These are phyloP conservation scores for Stentor roeselii DNA, from an alignment of 73 alveolate species.

Conservation along the genomic window DNA sequence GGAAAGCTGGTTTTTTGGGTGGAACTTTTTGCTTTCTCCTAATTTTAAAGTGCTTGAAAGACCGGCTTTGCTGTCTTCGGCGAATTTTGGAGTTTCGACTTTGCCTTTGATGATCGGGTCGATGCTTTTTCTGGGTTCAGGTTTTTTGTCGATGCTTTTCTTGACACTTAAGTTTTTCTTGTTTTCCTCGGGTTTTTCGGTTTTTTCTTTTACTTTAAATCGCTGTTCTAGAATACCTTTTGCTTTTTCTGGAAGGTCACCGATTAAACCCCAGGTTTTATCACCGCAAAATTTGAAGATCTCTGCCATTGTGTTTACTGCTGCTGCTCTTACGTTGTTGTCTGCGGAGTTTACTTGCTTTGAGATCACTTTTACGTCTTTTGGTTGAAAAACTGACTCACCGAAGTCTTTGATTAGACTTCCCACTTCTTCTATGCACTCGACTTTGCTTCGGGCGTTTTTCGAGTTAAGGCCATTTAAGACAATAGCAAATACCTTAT, in stretches of 20 bases:
- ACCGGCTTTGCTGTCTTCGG: not conserved
- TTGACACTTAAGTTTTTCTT: not conserved
- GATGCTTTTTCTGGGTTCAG: not conserved
- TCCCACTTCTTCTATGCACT: constrained; percentile 48
- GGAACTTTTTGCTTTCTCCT: not conserved
- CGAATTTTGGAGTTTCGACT: not conserved
- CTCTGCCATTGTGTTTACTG: constrained; percentile 45
- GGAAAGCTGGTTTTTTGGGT: not conserved
- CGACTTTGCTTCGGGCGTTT: constrained; percentile 43
- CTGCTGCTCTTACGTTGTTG: constrained; percentile 43
- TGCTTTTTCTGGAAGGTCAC: constrained; percentile 48
- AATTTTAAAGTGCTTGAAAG: not conserved
- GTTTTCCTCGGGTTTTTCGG: not conserved
- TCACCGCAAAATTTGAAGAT: constrained; percentile 38
- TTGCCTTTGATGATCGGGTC: not conserved
- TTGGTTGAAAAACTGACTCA: constrained; percentile 28
- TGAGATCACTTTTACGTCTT: constrained; percentile 34
- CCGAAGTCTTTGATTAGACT: constrained; percentile 30
- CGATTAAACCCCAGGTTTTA: constrained; percentile 45
- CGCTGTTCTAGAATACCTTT: constrained; percentile 43
- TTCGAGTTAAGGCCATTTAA: constrained; percentile 40
- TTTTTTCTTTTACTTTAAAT: constrained; percentile 30
- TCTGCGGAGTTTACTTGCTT: constrained; percentile 43
- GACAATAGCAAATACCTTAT: constrained; percentile 27
- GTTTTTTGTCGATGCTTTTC: no score